phyloP scores from a whole-genome alignment of 495 filamentous ascomycete genomes.

The Aspergillus steynii region DNA sequence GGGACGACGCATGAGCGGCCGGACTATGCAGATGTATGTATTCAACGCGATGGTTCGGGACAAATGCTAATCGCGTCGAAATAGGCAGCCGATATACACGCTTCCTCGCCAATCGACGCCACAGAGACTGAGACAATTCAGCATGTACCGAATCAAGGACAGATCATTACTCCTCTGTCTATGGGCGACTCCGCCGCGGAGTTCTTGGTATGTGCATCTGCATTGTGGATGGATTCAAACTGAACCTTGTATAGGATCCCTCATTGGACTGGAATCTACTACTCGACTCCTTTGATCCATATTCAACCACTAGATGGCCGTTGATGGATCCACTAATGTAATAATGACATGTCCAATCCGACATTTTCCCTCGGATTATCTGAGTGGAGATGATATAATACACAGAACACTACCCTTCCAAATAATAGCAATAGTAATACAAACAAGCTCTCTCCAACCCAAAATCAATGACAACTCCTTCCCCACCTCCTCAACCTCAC shows the following conservation, averaged over 20 bases:
- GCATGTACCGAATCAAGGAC: neutral
- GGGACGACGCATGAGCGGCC: neutral
- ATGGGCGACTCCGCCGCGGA: neutral
- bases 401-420: neutral
- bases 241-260: neutral
- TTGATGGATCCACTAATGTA: neutral
- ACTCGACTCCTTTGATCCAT: neutral
- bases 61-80: neutral
- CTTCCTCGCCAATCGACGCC: neutral
- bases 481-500: slow-evolving; percentile 41
- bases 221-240: neutral
- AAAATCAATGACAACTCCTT: slow-evolving; percentile 39
- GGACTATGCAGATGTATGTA: neutral
- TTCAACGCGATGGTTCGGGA: neutral
- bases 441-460: neutral
- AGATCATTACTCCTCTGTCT: neutral
- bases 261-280: neutral
- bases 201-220: neutral
- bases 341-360: neutral
- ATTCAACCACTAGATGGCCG: neutral
- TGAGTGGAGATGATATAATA: neutral
- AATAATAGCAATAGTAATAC: neutral
- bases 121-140: neutral
- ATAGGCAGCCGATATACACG: neutral
- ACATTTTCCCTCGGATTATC: neutral